Evolutionary conservation across 768 basidiomycete species (phyloP), one percentile per base, ranked within the genome.

Genomic region (Lepiota venenata): DNA sequence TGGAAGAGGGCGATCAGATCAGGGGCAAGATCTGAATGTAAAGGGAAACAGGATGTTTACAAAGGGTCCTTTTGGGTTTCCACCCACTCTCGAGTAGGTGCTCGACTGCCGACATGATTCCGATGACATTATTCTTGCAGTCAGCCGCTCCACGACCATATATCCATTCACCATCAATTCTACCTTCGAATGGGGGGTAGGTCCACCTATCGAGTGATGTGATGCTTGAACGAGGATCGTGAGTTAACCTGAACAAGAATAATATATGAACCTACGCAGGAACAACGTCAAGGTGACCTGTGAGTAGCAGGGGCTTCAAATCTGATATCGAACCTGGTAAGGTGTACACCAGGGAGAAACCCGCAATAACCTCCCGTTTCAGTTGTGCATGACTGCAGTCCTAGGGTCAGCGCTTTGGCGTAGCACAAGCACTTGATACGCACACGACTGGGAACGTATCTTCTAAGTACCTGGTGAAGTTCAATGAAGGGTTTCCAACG

Each of bases 101-200:
- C 47, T 70, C 69, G 6, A 67, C 59, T 1, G 69, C 65, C 1
- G 65, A 66, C 57, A 70, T n/a, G 9, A 68, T 64, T 0, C 66
- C 66, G 21, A 70, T 63, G 15, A 70, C 60, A 50, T 67, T 67
- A 47, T 67, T 67, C 57, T 70, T 70, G 51, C 66, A 67, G 47
- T 70, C 69, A 0, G 64, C 60, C 2, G 64, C 55, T 35, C 69
- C 69, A 14, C 69, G 62, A 14, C 69, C 69, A 50, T 67, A 66
- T 10, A 68, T 56, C 63, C 67, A 67, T 37, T 66, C 64, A 5
- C 58, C 65, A 37, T 64, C 62, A 35, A 64, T 57, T 1, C 58
- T 59, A 1, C 67, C 69, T 3, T 63, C 63, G 44, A 67, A 70
- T 1, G 69, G 66, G 11, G 66, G 65, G 45, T 67, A 64, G 7